phyloP scores from a whole-genome alignment of 2,329 filamentous ascomycete genomes.

The Botrytis cinerea region DNA sequence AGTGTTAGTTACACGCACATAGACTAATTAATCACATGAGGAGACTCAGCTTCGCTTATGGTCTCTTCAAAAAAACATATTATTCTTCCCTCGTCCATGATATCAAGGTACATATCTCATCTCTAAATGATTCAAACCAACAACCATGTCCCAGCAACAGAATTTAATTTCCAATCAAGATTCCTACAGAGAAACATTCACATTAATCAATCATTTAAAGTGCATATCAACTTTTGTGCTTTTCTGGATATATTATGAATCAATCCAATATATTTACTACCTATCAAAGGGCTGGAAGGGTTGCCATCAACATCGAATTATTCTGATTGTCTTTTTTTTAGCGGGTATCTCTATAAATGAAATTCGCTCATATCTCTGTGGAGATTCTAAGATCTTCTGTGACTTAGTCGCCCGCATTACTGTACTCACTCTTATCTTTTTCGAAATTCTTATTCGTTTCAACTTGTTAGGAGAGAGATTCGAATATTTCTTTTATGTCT shows the following conservation, averaged over 20 bases:
- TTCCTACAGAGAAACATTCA: not conserved
- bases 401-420: rapidly evolving
- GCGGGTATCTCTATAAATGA: rapidly evolving
- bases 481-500: not conserved
- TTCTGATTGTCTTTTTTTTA: rapidly evolving
- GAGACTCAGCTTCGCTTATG: not conserved
- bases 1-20: not conserved
- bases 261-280: not conserved
- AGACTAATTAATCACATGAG: not conserved
- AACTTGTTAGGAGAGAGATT: not conserved
- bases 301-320: not conserved
- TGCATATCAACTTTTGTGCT: not conserved
- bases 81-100: not conserved
- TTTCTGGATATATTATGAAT: not conserved
- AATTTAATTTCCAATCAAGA: not conserved
- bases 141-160: not conserved
- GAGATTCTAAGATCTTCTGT: not conserved
- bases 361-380: rapidly evolving
- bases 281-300: not conserved
- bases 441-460: not conserved
- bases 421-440: not conserved
- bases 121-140: not conserved
- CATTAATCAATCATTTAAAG: not conserved
- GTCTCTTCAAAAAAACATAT: not conserved
- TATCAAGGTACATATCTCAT: not conserved